Conservation (phyloP, 2,329 filamentous ascomycete species). For the Rutstroemia sydowiana region DNA sequence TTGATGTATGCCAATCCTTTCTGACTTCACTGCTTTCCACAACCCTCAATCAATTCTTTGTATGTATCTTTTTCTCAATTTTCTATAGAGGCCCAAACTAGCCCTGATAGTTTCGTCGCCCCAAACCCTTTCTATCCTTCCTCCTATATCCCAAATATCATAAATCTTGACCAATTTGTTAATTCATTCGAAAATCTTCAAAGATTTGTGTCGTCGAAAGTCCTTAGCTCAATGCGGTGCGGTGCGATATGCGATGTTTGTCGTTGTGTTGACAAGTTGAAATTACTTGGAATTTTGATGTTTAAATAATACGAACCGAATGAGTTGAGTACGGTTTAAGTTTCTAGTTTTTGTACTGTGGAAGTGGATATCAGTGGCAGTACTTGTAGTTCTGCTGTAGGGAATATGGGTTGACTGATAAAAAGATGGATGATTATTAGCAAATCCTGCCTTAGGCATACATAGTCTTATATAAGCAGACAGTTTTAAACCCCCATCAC, state of each 20-base stretch:
- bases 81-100: slow-evolving; percentile 15
- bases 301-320: background rate
- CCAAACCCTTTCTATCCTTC: slow-evolving; percentile 15
- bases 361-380: too few relatives aligned
- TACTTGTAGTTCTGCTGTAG: too few relatives aligned
- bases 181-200: background rate
- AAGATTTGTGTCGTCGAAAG: too few relatives aligned
- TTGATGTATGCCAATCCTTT: slow-evolving; percentile 29
- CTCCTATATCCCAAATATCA: slow-evolving; percentile 15
- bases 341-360: too few relatives aligned
- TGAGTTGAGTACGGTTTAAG: background rate
- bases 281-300: background rate
- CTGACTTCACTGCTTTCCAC: slow-evolving; percentile 12
- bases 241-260: too few relatives aligned
- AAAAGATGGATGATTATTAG: too few relatives aligned
- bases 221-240: background rate
- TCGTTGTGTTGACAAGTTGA: background rate
- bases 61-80: slow-evolving; percentile 7
- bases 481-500: too few relatives aligned
- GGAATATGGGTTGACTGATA: too few relatives aligned
- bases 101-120: slow-evolving; percentile 16
- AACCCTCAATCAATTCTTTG: slow-evolving; percentile 15
- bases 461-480: too few relatives aligned
- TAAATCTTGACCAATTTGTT: slow-evolving; percentile 2
- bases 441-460: too few relatives aligned